phyloP scores from a whole-genome alignment of 2,329 filamentous ascomycete genomes.

The Macrophomina pseudophaseolina region DNA sequence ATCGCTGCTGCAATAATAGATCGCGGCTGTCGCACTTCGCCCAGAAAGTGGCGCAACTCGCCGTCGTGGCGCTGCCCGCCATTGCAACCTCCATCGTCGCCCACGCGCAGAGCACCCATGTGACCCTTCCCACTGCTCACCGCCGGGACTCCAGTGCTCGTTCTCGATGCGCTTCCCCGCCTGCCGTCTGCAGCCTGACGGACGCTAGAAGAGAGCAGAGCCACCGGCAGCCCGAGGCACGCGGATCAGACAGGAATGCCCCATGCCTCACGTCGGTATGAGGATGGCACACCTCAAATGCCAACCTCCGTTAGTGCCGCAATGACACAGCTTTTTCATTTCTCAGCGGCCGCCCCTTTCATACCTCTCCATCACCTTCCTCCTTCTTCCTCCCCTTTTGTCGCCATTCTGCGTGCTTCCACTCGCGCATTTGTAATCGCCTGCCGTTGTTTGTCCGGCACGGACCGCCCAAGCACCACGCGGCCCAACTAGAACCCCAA shows the following conservation, averaged over 20 bases:
- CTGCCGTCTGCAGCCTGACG: neutral
- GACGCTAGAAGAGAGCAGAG: neutral
- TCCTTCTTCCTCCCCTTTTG: neutral
- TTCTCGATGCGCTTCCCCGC: neutral
- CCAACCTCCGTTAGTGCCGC: neutral
- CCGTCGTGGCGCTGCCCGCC: neutral
- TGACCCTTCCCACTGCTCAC: neutral
- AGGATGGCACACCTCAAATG: neutral
- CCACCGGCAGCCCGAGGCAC: neutral
- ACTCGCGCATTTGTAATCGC: constrained; percentile 6
- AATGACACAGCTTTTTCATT: constrained; percentile 5
- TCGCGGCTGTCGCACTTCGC: neutral
- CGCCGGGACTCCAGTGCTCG: too few relatives aligned
- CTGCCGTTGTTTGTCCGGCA: constrained; percentile 4
- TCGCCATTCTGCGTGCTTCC: neutral
- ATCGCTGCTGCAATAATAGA: constrained; percentile 22
- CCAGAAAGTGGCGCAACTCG: neutral
- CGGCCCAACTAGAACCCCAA: neutral
- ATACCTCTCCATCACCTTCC: neutral
- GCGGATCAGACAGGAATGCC: constrained; percentile 4
- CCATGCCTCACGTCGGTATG: constrained; percentile 14
- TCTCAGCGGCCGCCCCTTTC: neutral
- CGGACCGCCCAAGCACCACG: neutral
- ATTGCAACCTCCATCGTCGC: neutral
- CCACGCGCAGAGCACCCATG: neutral